Evolutionary conservation across 2,329 filamentous ascomycete species (phyloP), one percentile per base, ranked within the genome.

Genomic region (Coleophoma crateriformis): DNA sequence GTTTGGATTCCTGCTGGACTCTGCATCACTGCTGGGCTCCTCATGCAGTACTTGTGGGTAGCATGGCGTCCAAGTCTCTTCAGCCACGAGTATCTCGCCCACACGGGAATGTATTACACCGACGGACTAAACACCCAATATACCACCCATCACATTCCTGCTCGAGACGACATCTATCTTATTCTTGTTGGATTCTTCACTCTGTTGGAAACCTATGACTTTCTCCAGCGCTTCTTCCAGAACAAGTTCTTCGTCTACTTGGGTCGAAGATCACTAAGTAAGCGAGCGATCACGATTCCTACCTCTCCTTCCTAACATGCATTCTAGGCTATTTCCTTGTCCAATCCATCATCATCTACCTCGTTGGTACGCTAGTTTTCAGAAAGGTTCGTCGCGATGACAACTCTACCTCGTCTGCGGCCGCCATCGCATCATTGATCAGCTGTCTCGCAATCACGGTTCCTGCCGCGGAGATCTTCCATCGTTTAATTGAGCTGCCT

Each of bases 21-120:
- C 5, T 53, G 66, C 45, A 57, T 69, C 38, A 34, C 63, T 12
- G 64, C 61, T 0, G 72, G 72, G 1, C 56, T 67, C 5, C 50
- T 64, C 1, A 65, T 74, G 58, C 67, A 73, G 50, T 74, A 69
- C 56, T 46, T 72, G 33, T 75, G 71, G 63, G 65, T 63, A n/a
- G 66, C 68, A 4, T 69, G 66, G 50, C 60, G 64, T 14, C 67
- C 69, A 1, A 54, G 65, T 32, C 55, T 67, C 39, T 57, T 63
- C 34, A 60, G 67, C 40, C 58, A 59, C 7, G 72, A 74, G 54
- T 55, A 70, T 32, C 58, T 62, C 19, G 67, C 64, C 8, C 72
- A 75, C 56, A 71, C 70, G 0, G 67, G 51, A 11, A 50, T 71
- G 17, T 74, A 74, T 52, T 65, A 61, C 8, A 61, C 61, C 0